phyloP scores from a whole-genome alignment of 257 asterid species.

The Solanum verrucosum region DNA sequence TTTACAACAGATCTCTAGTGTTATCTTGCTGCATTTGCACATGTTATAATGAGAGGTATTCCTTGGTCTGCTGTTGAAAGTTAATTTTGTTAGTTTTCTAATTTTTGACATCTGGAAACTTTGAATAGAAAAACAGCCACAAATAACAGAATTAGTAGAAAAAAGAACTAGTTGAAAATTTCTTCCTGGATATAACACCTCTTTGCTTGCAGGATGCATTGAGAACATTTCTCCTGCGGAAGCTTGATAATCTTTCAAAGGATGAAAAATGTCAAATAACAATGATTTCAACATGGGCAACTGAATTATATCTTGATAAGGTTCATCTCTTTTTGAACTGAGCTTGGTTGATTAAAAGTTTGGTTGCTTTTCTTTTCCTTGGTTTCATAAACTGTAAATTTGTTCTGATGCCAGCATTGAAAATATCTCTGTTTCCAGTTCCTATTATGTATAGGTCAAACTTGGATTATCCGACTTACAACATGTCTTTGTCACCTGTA shows the following conservation, averaged over 20 bases:
- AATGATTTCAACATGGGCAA: slow-evolving; percentile 97
- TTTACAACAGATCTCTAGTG: neutral
- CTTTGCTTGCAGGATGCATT: slow-evolving; percentile 73
- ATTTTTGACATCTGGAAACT: neutral
- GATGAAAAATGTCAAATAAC: slow-evolving; percentile 95
- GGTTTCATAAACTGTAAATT: neutral
- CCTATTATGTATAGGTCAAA: neutral
- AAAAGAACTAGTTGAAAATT: neutral
- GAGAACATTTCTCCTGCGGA: slow-evolving; percentile 87
- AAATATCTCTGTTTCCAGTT: neutral
- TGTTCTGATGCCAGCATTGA: neutral
- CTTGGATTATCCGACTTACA: neutral
- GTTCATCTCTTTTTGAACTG: slow-evolving; percentile 20
- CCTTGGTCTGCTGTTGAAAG: neutral
- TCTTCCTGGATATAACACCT: neutral
- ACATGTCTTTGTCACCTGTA: neutral
- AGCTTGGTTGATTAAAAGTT: neutral
- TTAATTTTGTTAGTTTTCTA: neutral
- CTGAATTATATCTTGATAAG: slow-evolving; percentile 93
- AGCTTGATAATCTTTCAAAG: slow-evolving; percentile 80
- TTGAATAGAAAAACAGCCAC: neutral
- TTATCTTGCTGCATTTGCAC: neutral
- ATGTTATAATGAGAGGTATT: neutral
- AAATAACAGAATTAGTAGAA: neutral
- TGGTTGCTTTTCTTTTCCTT: slow-evolving; percentile 3